A percentile compares a stretch with the other conserved stretches of the same genome.
Conservation (phyloP, 192 early-diverging fungal species). For the Coemansia sp. region DNA sequence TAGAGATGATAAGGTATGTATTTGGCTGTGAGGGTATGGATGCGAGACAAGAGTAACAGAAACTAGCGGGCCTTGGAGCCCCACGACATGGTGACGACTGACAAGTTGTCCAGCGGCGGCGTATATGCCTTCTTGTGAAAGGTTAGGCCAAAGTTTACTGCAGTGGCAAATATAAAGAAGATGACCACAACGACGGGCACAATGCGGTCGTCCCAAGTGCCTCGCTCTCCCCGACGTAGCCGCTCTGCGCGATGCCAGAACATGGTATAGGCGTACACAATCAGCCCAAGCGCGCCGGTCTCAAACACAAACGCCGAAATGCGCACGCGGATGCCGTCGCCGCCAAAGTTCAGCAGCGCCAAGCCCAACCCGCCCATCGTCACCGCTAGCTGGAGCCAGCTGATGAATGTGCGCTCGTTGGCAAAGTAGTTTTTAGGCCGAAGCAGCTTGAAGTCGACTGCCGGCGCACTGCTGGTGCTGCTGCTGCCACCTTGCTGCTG, state of each 20-base stretch:
- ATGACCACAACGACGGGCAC: conserved; percentile 52
- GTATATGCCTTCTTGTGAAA: conserved; percentile 58
- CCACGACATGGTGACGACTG: conserved; percentile 64
- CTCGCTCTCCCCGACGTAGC: conserved; percentile 52
- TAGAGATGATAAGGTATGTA: neutral
- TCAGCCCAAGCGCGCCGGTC: conserved; percentile 49
- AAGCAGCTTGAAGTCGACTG: conserved; percentile 51
- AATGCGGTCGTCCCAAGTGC: conserved; percentile 54
- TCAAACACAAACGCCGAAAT: conserved; percentile 57
- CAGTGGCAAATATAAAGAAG: conserved; percentile 53
- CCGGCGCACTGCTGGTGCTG: conserved; percentile 8
- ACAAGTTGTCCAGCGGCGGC: conserved; percentile 47
- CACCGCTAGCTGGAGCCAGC: conserved; percentile 77
- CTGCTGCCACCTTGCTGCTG: neutral
- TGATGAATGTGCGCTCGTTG: conserved; percentile 88
- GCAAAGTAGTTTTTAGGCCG: conserved; percentile 83
- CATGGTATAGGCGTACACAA: conserved; percentile 54
- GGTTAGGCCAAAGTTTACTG: conserved; percentile 60
- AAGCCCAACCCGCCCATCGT: conserved; percentile 67
- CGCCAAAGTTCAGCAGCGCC: conserved; percentile 71
- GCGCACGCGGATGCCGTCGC: conserved; percentile 42
- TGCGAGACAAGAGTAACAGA: neutral
- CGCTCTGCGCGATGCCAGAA: conserved; percentile 55
- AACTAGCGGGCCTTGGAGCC: conserved; percentile 19
- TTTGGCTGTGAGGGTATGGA: neutral